Evolutionary conservation across 305 asterid species (phyloP), one percentile per base, ranked within the genome.

Genomic region (Ruellia speciosa): DNA sequence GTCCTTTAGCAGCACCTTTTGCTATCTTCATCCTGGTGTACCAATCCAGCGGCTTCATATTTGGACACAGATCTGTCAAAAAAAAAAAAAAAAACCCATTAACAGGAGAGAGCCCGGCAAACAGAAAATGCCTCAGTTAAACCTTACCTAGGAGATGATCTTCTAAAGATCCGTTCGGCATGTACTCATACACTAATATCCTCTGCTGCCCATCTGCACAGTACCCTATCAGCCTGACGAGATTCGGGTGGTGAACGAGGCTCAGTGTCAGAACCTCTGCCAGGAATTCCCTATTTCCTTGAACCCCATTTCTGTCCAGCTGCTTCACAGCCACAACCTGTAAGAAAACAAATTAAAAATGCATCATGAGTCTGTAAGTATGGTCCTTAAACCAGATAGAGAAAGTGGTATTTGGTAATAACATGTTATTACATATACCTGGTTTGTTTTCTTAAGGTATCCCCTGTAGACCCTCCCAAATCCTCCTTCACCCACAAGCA

Each of bases 121-220:
- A 17, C 59, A 33, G 17, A 14, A 24, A 15, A 35, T 0, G 8
- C 14, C 14, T 15, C 18, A 4, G 2, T 24, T 1, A 24, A 64
- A 12, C 41, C 60, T 34, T 89, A 87, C 96, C 88, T 11, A 81
- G 72, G 49, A 90, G 84, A 56, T 83, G 95, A 58, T 87, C 83
- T 71, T 83, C 93, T 43, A 90, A 78, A 18, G 97, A 79, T 66
- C 97, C 90, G 34, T 81, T 79, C 0, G 41, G 64, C 87, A 90
- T 73, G 65, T 70, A 90, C 53, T 90, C 90, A 6, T 79, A 87
- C 0, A 90, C 96, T 52, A 90, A 65, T 49, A 90, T 84, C 70
- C 96, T 81, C 63, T 90, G 97, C n/a, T 75, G 83, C 34, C 97
- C 97, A 75, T 90, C 97, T 17, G 95, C 90, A 55, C 97, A 90